phyloP scores from a whole-genome alignment of 83 land plant genomes.

The Picea engelmannii region DNA sequence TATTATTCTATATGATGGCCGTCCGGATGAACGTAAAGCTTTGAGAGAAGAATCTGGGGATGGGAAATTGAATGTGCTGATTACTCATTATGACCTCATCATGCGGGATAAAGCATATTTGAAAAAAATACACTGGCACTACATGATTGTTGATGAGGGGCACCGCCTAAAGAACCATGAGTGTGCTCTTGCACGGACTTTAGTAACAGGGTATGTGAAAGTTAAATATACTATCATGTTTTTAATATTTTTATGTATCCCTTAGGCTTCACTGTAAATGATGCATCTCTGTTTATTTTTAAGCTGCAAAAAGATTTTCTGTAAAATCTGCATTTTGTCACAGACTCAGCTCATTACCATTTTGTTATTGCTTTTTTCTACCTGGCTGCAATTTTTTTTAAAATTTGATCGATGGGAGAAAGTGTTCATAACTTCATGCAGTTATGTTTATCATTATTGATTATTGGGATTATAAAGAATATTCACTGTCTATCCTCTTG shows the following conservation, averaged over 20 bases:
- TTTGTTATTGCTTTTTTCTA: too few species aligned
- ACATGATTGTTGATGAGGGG: constrained; percentile 99
- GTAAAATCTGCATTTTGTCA: background rate
- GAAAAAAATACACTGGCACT: constrained; percentile 88
- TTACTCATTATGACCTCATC: constrained; percentile 97
- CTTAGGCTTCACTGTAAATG: background rate
- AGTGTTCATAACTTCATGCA: too few species aligned
- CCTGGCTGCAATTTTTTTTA: too few species aligned
- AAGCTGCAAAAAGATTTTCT: background rate
- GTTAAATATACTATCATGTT: background rate
- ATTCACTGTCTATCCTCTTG: too few species aligned
- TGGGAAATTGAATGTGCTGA: constrained; percentile 79
- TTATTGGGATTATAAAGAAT: too few species aligned
- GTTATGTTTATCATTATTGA: too few species aligned
- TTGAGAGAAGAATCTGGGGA: constrained; percentile 74
- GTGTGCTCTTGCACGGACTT: constrained; percentile 83
- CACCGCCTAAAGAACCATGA: constrained; percentile 97
- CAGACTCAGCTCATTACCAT: too few species aligned
- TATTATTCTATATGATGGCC: constrained; percentile 90
- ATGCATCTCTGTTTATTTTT: background rate
- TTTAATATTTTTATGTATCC: background rate
- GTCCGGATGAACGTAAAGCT: constrained; percentile 76
- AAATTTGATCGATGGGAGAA: too few species aligned
- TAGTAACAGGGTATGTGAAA: constrained; percentile 61
- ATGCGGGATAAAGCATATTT: constrained; percentile 89